Percentiles rank a stretch among this genome's conserved stretches.
Conservation (phyloP, 371 early-diverging fungal species). For the Mycotypha africana region DNA sequence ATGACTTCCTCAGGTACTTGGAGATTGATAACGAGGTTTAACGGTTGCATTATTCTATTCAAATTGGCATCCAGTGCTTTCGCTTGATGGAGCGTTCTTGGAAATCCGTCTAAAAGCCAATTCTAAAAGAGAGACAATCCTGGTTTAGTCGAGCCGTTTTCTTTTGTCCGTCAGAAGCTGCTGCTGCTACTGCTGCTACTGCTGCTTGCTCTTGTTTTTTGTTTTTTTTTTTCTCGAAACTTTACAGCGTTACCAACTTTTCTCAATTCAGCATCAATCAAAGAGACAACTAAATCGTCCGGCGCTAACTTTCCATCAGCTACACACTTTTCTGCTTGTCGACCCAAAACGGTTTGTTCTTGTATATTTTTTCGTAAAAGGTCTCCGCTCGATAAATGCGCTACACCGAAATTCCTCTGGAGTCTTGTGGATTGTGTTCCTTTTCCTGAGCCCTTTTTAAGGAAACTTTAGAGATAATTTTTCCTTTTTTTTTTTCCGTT, state of each 20-base stretch:
- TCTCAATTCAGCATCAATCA: conserved; percentile 61
- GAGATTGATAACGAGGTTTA: conserved; percentile 85
- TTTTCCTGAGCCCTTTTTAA: conserved; percentile 80
- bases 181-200: too few species aligned
- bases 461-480: neutral
- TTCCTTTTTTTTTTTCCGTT: neutral
- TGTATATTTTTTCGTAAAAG: conserved; percentile 75
- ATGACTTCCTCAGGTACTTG: conserved; percentile 92
- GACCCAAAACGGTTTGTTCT: conserved; percentile 61
- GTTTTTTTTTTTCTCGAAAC: too few species aligned
- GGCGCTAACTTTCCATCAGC: conserved; percentile 65
- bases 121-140: conserved; percentile 29
- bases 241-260: neutral
- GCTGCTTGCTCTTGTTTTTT: too few species aligned
- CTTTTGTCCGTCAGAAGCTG: too few species aligned
- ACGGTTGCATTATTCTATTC: conserved; percentile 43
- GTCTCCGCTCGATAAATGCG: conserved; percentile 79
- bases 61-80: conserved; percentile 67
- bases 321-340: conserved; percentile 51
- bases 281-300: conserved; percentile 71
- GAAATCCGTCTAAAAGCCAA: conserved; percentile 97
- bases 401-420: conserved; percentile 58
- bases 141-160: too few species aligned
- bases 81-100: conserved; percentile 89
- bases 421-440: conserved; percentile 85